Evolutionary conservation across 2,329 filamentous ascomycete genomes (phyloP).

Genomic region (Colletotrichum lindemuthianum): DNA sequence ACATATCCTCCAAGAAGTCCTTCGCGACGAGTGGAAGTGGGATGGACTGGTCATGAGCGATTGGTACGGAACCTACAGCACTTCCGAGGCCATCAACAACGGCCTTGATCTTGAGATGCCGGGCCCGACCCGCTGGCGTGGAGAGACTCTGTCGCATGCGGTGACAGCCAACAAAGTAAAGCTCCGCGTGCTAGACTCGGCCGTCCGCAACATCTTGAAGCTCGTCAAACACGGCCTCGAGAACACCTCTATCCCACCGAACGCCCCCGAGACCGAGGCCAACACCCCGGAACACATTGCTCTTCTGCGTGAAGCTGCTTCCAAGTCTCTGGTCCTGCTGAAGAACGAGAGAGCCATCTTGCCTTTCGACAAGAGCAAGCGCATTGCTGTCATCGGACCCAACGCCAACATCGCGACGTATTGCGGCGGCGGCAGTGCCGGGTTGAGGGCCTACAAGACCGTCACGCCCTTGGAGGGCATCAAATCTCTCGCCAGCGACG

Average conservation of each 20-base stretch:
- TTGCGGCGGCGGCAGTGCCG: constrained; percentile 48
- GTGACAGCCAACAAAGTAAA: constrained; percentile 66
- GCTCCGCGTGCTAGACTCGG: constrained; percentile 61
- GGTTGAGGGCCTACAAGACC: constrained; percentile 44
- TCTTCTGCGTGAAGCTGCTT: constrained; percentile 47
- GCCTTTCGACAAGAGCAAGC: constrained; percentile 57
- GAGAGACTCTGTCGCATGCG: constrained; percentile 58
- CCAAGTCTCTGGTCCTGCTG: constrained; percentile 71
- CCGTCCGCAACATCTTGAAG: constrained; percentile 44
- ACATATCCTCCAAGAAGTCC: constrained; percentile 58
- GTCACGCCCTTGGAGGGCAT: constrained; percentile 46
- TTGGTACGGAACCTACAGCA: constrained; percentile 68
- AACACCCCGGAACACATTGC: constrained; percentile 70
- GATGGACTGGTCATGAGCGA: constrained; percentile 68
- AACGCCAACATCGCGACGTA: constrained; percentile 54
- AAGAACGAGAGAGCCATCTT: constrained; percentile 75
- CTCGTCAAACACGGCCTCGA: constrained; percentile 54
- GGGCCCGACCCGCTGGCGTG: constrained; percentile 45
- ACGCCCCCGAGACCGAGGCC: constrained; percentile 61
- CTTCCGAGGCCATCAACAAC: constrained; percentile 41
- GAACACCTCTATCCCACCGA: constrained; percentile 56
- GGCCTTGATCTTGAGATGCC: constrained; percentile 53
- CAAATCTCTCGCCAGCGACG: constrained; percentile 36
- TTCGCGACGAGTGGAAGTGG: constrained; percentile 68
- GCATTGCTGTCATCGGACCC: constrained; percentile 62